These are phyloP conservation scores for Coemansia reversa DNA, from an alignment of 192 early-diverging fungal species.

Conservation along the genomic window DNA sequence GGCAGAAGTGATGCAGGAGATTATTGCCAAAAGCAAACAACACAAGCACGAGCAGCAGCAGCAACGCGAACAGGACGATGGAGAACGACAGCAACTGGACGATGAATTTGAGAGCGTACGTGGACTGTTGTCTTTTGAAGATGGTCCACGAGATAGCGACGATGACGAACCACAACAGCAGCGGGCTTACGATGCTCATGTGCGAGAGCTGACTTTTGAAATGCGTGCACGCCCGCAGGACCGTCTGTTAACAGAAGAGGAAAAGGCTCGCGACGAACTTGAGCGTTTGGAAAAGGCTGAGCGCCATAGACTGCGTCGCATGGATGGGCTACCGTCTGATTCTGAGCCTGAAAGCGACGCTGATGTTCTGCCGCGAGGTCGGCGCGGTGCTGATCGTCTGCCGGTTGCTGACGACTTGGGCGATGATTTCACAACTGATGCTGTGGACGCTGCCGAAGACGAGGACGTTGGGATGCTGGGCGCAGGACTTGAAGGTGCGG, in stretches of 20 bases:
- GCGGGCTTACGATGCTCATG: conserved; percentile 78
- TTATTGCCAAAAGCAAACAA: conserved; percentile 96
- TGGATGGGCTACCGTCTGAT: conserved; percentile 70
- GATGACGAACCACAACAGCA: conserved; percentile 40
- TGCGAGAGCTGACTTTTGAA: conserved; percentile 82
- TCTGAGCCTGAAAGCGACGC: conserved; percentile 58
- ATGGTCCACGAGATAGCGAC: conserved; percentile 15
- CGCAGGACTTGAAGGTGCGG: conserved; percentile 27
- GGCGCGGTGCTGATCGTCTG: conserved; percentile 42
- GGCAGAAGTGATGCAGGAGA: conserved; percentile 94
- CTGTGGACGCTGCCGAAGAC: conserved; percentile 4
- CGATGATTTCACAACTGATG: conserved; percentile 62
- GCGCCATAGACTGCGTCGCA: conserved; percentile 72
- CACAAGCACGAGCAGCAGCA: conserved; percentile 93
- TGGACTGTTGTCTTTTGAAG: conserved; percentile 61
- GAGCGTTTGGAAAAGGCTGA: conserved; percentile 86
- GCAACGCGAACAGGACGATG: conserved; percentile 83
- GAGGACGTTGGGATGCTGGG: conserved; percentile 22
- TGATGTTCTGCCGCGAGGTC: conserved; percentile 53
- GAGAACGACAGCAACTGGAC: conserved; percentile 80
- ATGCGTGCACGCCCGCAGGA: conserved; percentile 85
- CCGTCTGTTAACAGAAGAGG: conserved; percentile 92
- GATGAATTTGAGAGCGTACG: conserved; percentile 84
- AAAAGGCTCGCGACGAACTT: conserved; percentile 81
- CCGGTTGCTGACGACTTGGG: conserved; percentile 70